Evolutionary conservation across 352 stramenopile species (phyloP), one percentile per base, ranked within the genome.

Genomic region (Globisporangium mamillatum): DNA sequence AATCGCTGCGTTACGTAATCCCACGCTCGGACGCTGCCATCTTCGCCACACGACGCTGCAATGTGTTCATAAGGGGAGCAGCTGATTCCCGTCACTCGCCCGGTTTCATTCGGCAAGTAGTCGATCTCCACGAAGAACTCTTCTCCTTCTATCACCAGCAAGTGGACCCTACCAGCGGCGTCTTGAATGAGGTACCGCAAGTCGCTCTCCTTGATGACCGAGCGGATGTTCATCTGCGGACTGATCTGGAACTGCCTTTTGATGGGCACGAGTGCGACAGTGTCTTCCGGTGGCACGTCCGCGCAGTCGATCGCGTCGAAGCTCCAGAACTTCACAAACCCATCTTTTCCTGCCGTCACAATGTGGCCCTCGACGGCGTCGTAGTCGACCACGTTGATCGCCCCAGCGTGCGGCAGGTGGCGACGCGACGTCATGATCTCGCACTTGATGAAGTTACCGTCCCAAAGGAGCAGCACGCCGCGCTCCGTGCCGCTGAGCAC

Each of bases 361-460:
- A 94, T 82, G 24, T 82, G 79, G 0, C 57, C 38, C 20, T 70
- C 67, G 6, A 76, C 71, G 18, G 75, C 67, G 32, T 94, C 86
- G 32, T 81, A 88, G 27, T 89, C 74, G 5, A 95, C 84, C 29
- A 93, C 89, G 32, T 81, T 90, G 53, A 98, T 85, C 18, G 73
- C 74, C 0, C 84, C 88, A 3, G 71, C 64, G 64, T 98, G 92
- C 18, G 88, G 87, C 8, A 86, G n/a, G 22, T 92, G 74, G 10
- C 82, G 76, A 2, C 82, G 84, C 1, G 78, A 83, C 20, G 83
- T 91, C 22, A 89, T 67, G 55, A 98, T 79, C 64, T 96, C 88
- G 64, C 89, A 98, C 80, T 98, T 98, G 70, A 98, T 98, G 65
- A 98, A 98, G 69, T 98, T 93, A 10, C 94, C 95, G 55, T 98